Conservation (phyloP, 331 rosid species). For the Quercus lobata region DNA sequence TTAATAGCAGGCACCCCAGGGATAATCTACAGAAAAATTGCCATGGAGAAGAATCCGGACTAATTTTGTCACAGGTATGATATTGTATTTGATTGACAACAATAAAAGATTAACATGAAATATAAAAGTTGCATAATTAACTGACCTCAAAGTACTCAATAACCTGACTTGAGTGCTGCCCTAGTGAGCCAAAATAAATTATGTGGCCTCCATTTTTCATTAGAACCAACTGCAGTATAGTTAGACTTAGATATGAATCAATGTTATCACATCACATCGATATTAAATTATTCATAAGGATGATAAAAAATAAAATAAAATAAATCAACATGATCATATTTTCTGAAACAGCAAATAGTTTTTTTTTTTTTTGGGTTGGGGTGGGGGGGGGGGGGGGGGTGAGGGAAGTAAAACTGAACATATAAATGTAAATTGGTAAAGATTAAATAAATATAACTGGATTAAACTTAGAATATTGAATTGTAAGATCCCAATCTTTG, state of each 20-base stretch:
- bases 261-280: background rate
- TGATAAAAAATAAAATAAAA: background rate
- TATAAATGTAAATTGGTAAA: background rate
- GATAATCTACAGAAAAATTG: conserved; percentile 34
- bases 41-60: background rate
- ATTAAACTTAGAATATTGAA: background rate
- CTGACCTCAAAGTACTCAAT: conserved; percentile 79
- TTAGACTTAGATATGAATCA: background rate
- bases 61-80: background rate
- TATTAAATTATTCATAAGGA: background rate
- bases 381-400: rapidly evolving
- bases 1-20: conserved; percentile 73
- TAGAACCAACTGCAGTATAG: conserved; percentile 52
- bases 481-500: background rate
- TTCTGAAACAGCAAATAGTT: background rate
- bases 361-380: background rate
- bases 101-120: background rate
- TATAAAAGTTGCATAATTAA: background rate
- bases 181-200: conserved; percentile 64
- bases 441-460: background rate
- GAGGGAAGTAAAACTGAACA: background rate
- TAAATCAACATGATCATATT: background rate
- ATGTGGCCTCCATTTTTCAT: conserved; percentile 82
- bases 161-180: conserved; percentile 59
- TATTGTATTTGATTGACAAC: background rate